Percentiles rank a stretch among this genome's conserved stretches.
Evolutionary conservation across 306 rosid genomes (phyloP).

Genomic region (Cucumis melo): DNA sequence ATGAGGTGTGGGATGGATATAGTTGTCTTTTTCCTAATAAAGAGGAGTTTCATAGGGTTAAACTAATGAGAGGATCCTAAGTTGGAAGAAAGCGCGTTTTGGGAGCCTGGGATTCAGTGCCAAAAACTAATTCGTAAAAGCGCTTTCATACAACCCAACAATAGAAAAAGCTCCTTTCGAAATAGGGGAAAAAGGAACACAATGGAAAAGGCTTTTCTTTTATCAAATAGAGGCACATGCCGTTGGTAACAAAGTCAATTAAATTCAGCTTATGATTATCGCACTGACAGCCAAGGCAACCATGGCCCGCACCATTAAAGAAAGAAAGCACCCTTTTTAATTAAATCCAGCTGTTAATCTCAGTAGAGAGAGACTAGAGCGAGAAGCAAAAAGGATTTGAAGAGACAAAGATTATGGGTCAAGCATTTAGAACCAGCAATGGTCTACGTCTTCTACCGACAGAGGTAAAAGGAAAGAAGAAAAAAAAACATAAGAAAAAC

Average conservation of each 20-base stretch:
- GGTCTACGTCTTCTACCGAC: slow-evolving; percentile 5
- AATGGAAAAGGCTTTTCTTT: not conserved
- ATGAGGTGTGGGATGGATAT: not conserved
- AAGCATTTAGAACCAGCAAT: not conserved
- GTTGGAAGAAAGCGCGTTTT: not conserved
- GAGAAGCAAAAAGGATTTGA: not conserved
- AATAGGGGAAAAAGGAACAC: not conserved
- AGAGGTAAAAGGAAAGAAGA: not conserved
- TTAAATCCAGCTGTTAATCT: slow-evolving; percentile 6
- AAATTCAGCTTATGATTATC: not conserved
- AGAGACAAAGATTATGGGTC: not conserved
- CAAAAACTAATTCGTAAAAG: not conserved
- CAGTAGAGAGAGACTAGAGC: not conserved
- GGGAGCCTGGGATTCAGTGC: not conserved
- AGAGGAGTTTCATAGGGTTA: not conserved
- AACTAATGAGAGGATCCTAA: not conserved
- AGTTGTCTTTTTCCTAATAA: not conserved
- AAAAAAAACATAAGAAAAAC: too few relatives aligned
- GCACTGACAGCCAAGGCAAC: not conserved
- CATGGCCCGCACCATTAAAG: slow-evolving; percentile 6
- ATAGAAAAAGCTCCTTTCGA: not conserved
- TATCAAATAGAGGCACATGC: slow-evolving; percentile 1
- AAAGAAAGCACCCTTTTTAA: not conserved
- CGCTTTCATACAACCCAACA: not conserved
- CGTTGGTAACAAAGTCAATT: not conserved